A percentile compares a stretch with the other conserved stretches of the same genome.
These are phyloP conservation scores for Alternaria dauci DNA, from an alignment of 2,329 filamentous ascomycete species.

Conservation along the genomic window DNA sequence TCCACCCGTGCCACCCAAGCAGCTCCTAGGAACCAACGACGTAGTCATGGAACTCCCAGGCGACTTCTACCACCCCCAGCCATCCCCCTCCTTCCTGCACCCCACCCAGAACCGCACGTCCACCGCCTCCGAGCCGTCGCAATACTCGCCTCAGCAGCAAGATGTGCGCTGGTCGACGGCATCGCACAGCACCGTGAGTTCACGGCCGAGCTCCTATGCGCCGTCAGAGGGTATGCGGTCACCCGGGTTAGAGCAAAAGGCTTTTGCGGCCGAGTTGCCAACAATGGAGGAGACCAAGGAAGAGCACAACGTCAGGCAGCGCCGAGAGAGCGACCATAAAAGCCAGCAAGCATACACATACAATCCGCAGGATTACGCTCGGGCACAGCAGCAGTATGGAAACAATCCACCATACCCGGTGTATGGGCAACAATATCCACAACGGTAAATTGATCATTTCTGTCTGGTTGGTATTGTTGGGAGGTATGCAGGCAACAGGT, in stretches of 20 bases:
- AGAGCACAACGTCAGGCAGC: slow-evolving; percentile 37
- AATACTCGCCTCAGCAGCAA: slow-evolving; percentile 37
- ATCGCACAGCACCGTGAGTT: slow-evolving; percentile 38
- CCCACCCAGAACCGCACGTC: slow-evolving; percentile 37
- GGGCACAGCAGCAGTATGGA: slow-evolving; percentile 23
- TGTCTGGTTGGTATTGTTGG: background rate
- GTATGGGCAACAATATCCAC: slow-evolving; percentile 1
- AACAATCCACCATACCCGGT: slow-evolving; percentile 18
- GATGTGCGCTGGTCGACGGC: slow-evolving; percentile 46
- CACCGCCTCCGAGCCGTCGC: slow-evolving; percentile 27
- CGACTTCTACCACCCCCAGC: slow-evolving; percentile 50
- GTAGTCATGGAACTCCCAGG: slow-evolving; percentile 55
- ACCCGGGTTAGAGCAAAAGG: slow-evolving; percentile 45
- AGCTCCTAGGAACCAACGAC: slow-evolving; percentile 39
- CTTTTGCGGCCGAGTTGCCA: slow-evolving; percentile 46
- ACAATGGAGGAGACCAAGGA: slow-evolving; percentile 49
- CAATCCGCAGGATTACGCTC: slow-evolving; percentile 47
- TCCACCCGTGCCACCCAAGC: slow-evolving; percentile 27
- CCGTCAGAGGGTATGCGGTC: slow-evolving; percentile 47
- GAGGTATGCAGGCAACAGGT: background rate
- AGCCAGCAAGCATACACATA: slow-evolving; percentile 40
- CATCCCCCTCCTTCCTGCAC: slow-evolving; percentile 38
- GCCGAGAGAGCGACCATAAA: slow-evolving; percentile 23
- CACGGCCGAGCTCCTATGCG: slow-evolving; percentile 48
- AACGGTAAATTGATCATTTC: background rate